phyloP scores from a whole-genome alignment of 345 rosid genomes.

The Camelina sativa region DNA sequence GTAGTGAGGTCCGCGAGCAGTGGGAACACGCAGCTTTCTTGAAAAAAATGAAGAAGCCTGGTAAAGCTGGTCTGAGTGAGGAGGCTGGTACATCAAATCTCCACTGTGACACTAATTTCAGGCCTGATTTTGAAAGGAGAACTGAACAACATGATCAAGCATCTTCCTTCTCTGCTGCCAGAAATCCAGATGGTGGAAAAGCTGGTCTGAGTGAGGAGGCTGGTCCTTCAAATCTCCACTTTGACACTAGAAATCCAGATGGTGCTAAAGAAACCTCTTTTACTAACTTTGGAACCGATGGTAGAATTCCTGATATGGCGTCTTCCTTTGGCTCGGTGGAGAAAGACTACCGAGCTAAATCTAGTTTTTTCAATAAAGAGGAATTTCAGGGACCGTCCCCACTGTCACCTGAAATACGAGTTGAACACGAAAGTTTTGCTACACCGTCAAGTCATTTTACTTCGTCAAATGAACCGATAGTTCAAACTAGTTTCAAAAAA shows the following conservation, averaged over 20 bases:
- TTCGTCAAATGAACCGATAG: constrained; percentile 30
- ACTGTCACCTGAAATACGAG: constrained; percentile 37
- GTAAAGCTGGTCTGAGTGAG: constrained; percentile 41
- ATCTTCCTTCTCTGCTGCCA: constrained; percentile 39
- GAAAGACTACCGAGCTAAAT: constrained; percentile 26
- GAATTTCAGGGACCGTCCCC: constrained; percentile 31
- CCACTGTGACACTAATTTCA: constrained; percentile 21
- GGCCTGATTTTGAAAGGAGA: constrained; percentile 30
- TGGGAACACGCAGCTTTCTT: constrained; percentile 72
- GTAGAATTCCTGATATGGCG: constrained; percentile 30
- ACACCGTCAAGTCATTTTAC: constrained; percentile 16
- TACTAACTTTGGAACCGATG: constrained; percentile 30
- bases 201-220: constrained; percentile 41
- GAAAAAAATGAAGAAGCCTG: constrained; percentile 46
- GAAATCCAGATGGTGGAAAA: constrained; percentile 36
- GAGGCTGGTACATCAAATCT: constrained; percentile 34
- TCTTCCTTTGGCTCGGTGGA: constrained; percentile 33
- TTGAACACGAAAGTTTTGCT: constrained; percentile 36
- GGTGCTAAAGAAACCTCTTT: constrained; percentile 38
- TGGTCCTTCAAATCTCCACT: constrained; percentile 28
- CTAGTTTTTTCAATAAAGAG: constrained; percentile 31
- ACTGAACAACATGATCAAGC: constrained; percentile 37
- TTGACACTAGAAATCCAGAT: constrained; percentile 38
- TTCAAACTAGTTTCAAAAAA: constrained; percentile 30
- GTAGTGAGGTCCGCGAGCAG: constrained; percentile 57